Base-by-base conservation (phyloP, 306 rosid species). In the Phaseolus lunatus region DNA sequence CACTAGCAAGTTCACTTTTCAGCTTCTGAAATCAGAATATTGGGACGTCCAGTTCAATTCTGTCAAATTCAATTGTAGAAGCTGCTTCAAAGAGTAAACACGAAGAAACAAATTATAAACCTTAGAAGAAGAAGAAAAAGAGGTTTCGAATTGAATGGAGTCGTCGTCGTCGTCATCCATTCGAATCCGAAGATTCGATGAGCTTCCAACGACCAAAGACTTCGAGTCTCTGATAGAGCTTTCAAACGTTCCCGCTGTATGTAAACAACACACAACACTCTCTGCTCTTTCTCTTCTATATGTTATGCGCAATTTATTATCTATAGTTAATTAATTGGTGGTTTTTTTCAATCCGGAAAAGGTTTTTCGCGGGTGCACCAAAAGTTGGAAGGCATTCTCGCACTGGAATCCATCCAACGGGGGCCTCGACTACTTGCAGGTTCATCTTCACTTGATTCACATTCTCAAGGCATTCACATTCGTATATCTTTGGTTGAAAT, bases 361-460 rank as follows among this genome's bases (percentile, higher is more conserved):
- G 99, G 96, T 96, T 80, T 81, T 89, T 22, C 43, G 66, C 39
- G 94, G 96, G 67, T 91, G 96, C 85, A 71, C 85, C 19, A 84
- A 75, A 66, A 78, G 78, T 18, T 92, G 98, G 97, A 73, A 56
- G 82, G 96, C 96, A 39, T 67, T 86, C 5, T 84, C 84, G 18
- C 79, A 76, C 39, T 92, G 97, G 99, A 92, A 87, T 68, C 97
- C 98, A 11, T 76, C 67, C 11, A 82, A 81, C 29, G 87, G 90
- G 49, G 99, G 98, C 67, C 96, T 96, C 11, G 85, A 90, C 70
- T 90, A 93, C 88, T 78, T 96, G 78, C 89, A 87, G 96, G 98
- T 91, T 87, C 70, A 7, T 43, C 37, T 43, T 67, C 43, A 59
- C 15, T 68, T 3, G 18, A 72, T 31, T 53, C 77, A 14, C 23